These are phyloP conservation scores for Fusarium domesticum DNA, from an alignment of 2,329 filamentous ascomycete species.

Conservation along the genomic window DNA sequence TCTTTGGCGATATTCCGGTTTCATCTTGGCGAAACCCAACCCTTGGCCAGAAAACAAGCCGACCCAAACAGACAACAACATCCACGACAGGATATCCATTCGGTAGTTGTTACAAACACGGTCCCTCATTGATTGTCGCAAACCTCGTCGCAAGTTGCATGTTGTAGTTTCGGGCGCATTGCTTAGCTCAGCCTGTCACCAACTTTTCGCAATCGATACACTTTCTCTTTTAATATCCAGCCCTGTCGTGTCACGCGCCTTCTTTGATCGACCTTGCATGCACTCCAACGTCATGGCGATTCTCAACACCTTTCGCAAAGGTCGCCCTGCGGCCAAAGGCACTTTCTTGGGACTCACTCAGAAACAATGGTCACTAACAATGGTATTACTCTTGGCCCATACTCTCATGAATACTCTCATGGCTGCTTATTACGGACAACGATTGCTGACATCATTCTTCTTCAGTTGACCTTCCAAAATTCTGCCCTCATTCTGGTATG, in stretches of 20 bases:
- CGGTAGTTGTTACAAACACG: not conserved
- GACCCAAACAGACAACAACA: not conserved
- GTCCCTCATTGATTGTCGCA: not conserved
- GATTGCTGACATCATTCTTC: conserved; percentile 12
- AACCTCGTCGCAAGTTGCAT: conserved; percentile 10
- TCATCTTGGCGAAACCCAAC: not conserved
- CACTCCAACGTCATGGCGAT: conserved; percentile 27
- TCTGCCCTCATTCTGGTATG: conserved; percentile 70
- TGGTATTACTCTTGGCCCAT: conserved; percentile 5
- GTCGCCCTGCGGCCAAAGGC: conserved; percentile 7
- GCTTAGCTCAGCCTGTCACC: not conserved
- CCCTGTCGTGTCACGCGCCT: not conserved
- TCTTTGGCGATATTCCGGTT: too few relatives aligned
- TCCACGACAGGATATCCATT: not conserved
- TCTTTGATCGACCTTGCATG: not conserved
- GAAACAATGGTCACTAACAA: conserved; percentile 28
- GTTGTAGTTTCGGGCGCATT: conserved; percentile 12
- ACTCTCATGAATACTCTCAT: not conserved
- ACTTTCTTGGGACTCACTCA: conserved; percentile 25
- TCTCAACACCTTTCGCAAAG: conserved; percentile 14
- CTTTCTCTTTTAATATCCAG: too few relatives aligned
- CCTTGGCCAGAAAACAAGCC: not conserved
- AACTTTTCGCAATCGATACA: too few relatives aligned
- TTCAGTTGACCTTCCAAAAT: conserved; percentile 70
- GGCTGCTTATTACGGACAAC: not conserved